Conservation (phyloP, 148 eudicot genomes). For the Bassia scoparia region DNA sequence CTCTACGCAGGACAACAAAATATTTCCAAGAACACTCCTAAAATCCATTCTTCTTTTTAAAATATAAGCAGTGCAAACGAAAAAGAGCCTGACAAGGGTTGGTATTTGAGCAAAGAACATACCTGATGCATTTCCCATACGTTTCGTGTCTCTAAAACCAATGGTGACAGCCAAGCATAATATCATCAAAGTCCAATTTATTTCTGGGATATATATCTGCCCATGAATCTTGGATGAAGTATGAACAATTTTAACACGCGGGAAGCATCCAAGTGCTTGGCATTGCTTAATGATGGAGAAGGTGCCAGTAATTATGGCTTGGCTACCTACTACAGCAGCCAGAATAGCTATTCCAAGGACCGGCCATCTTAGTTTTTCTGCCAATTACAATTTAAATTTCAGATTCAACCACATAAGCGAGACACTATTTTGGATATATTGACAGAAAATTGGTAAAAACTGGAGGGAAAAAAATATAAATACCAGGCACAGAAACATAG, state of each 20-base stretch:
- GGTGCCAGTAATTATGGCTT: conserved; percentile 95
- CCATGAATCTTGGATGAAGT: conserved; percentile 88
- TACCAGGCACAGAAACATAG: conserved; percentile 96
- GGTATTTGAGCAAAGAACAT: conserved; percentile 13
- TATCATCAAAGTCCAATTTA: conserved; percentile 87
- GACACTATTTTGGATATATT: not conserved
- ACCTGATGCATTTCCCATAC: conserved; percentile 96
- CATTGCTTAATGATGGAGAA: conserved; percentile 97
- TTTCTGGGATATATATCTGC: conserved; percentile 90
- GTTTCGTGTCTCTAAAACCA: conserved; percentile 86
- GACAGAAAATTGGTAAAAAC: too few species aligned
- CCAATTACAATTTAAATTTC: not conserved
- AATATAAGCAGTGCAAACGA: too few species aligned
- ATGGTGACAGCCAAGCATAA: conserved; percentile 86
- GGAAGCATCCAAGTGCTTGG: conserved; percentile 86
- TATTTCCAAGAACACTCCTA: too few species aligned
- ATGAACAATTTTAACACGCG: conserved; percentile 81
- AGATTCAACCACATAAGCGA: not conserved
- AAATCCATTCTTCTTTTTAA: too few species aligned
- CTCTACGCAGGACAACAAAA: too few species aligned
- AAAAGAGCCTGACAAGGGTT: too few species aligned
- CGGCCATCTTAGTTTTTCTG: conserved; percentile 90
- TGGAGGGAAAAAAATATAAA: not conserved
- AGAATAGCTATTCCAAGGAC: conserved; percentile 81
- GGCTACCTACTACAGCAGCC: conserved; percentile 97